Base-by-base conservation (phyloP, 2,329 filamentous ascomycete species). In the Talaromyces piceae region DNA sequence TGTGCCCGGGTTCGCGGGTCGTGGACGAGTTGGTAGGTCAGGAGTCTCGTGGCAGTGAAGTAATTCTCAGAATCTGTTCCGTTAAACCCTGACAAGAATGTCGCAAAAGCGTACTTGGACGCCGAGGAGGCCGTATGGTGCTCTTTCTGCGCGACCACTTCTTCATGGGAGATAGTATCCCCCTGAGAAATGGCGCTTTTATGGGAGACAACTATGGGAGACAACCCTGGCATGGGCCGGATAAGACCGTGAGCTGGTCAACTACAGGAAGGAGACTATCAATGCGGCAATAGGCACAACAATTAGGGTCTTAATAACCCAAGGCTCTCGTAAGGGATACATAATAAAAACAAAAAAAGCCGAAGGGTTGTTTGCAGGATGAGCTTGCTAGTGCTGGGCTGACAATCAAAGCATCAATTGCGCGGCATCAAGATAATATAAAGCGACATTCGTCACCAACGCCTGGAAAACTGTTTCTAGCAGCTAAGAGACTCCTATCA, bases 21-120 rank as follows among this genome's bases (percentile, higher is more conserved):
- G 28, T 57, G 55, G 8, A 58, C 37, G 22, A 57, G 39, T 25
- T 58, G 56, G 37, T 55, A 58, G 11, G 49, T 33, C 3, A 58
- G 47, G 26, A 46, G 44, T 12, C n/a, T 43, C 39, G 25, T 22
- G 23, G 39, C 39, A 22, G 39, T 43, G 39, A 43, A 43, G 23
- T 43, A 43, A 13, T 43, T 43, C 39, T 43, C 39, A 5, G 39
- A 43, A 13, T 43, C 39, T 9, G 39, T 43, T 25, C 39, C 39
- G n/a, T 43, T 43, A 13, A 16, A 43, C 4, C 39, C 39, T n/a
- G 39, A 43, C 39, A 43, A 43, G 39, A 43, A 43, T 1, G 39
- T 43, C 7, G 39, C 39, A 43, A 43, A 43, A 22, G 39, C 39
- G n/a, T 43, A 2, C n/a, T 43, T 43, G 20, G 39, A 25, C 11